A percentile compares a stretch with the other conserved stretches of the same genome.
Conservation (phyloP, 1,284 basidiomycete genomes). For the Cryptococcus floricola region DNA sequence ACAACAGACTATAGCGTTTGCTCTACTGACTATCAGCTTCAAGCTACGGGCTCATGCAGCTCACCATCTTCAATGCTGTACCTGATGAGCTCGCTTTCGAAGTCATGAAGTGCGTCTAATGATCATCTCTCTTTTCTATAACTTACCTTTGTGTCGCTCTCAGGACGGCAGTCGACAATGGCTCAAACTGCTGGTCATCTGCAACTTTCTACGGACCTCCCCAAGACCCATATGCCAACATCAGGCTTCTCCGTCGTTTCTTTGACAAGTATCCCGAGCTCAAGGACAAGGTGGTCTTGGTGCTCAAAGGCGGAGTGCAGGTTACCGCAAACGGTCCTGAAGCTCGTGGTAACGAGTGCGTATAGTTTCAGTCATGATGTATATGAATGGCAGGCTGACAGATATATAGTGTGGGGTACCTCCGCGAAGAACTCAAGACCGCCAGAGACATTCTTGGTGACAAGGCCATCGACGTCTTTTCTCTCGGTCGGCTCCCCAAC, state of each 20-base stretch:
- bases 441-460: constrained; percentile 50
- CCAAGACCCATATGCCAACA: constrained; percentile 32
- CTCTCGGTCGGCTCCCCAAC: constrained; percentile 19
- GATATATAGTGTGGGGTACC: constrained; percentile 39
- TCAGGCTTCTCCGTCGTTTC: constrained; percentile 44
- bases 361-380: not conserved
- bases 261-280: constrained; percentile 55
- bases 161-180: constrained; percentile 56
- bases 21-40: too few relatives aligned
- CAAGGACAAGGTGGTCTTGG: constrained; percentile 55
- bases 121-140: not conserved
- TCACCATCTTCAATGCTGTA: constrained; percentile 53
- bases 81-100: constrained; percentile 59
- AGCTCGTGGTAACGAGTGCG: constrained; percentile 6
- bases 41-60: constrained; percentile 56
- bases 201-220: constrained; percentile 45
- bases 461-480: constrained; percentile 55
- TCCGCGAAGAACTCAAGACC: constrained; percentile 50
- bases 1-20: too few relatives aligned
- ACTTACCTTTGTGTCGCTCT: not conserved
- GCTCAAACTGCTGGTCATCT: constrained; percentile 52
- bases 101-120: constrained; percentile 53
- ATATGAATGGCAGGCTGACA: not conserved
- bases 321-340: constrained; percentile 2
- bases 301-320: constrained; percentile 53